Base-by-base conservation (phyloP, 2,329 filamentous ascomycete genomes). In the Pseudogymnoascus sp. region DNA sequence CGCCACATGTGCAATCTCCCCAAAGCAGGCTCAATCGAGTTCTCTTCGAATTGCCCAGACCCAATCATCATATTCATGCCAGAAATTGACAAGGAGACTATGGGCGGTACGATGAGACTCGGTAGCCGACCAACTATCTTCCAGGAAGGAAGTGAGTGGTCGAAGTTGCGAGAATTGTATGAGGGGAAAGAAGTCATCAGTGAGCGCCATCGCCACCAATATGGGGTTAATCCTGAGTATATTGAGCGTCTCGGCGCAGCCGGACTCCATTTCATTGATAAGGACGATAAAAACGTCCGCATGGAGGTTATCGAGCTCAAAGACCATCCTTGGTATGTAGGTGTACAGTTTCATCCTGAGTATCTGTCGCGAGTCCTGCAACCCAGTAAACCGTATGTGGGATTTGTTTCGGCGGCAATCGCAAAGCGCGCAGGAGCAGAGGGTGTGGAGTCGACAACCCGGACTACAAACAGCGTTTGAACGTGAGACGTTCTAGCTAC, bases 331-430 rank as follows among this genome's bases (percentile, higher is more conserved):
- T 96, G 84, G 79, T 96, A 87, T 67, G 89, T 95, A 16, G 87
- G 88, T 64, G 88, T 94, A 6, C 92, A 96, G 74, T 93, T 88
- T 74, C 91, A 96, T 73, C 91, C 92, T 2, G 91, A 97, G 74
- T 96, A 93, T 71, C 78, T 90, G 58, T 87, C 82, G 67, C 81
- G 88, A 60, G 91, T 94, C 1, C 76, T 95, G 64, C 78, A 83
- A 57, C 90, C 90, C 0, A 87, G 83, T 70, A 84, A 84, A 70
- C 86, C 89, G 1, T 94, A 90, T 75, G 79, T 96, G 25, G 91
- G 91, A 50, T 92, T 96, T 72, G 82, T 96, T 54, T 91, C 91
- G 30, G 89, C 91, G 2, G 84, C 84, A 28, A 50, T 50, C 7
- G 43, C 25, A 50, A 50, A 50, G 14, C 43, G 25, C 2, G 14